These are phyloP conservation scores for Trichoderma orchidacearum DNA, from an alignment of 495 filamentous ascomycete genomes.

Conservation along the genomic window DNA sequence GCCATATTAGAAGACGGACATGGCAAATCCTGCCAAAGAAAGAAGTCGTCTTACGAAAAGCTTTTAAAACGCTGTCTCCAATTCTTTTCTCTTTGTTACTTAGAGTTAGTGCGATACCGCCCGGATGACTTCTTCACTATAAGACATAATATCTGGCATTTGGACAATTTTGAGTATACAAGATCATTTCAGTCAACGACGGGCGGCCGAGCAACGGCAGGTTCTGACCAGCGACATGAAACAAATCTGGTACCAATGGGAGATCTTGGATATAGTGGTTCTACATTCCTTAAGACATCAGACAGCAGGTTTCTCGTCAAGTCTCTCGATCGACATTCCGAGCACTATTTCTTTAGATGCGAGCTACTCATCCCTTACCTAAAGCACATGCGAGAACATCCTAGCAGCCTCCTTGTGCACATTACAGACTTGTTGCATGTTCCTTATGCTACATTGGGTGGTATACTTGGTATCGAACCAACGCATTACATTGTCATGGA, in stretches of 20 bases:
- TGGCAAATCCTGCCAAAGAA: too few species aligned
- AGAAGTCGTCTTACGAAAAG: too few species aligned
- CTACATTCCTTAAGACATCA: slow-evolving; percentile 54
- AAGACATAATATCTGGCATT: too few species aligned
- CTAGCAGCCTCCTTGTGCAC: slow-evolving; percentile 45
- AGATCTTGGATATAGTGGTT: slow-evolving; percentile 47
- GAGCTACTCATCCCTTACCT: slow-evolving; percentile 48
- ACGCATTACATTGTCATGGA: slow-evolving; percentile 64
- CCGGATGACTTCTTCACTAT: too few species aligned
- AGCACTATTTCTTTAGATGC: slow-evolving; percentile 52
- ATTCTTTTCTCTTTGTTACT: too few species aligned
- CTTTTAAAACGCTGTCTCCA: too few species aligned
- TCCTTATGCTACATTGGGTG: slow-evolving; percentile 38
- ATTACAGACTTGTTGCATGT: slow-evolving; percentile 53
- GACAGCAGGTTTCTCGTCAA: slow-evolving; percentile 52
- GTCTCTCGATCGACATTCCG: slow-evolving; percentile 49
- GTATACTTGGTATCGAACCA: slow-evolving; percentile 37
- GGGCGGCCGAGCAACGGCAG: slow-evolving; percentile 15
- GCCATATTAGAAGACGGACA: too few species aligned
- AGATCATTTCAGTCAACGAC: slow-evolving; percentile 40
- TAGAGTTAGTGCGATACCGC: too few species aligned
- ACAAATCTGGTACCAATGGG: slow-evolving; percentile 29
- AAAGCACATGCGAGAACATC: slow-evolving; percentile 42
- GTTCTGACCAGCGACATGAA: slow-evolving; percentile 3
- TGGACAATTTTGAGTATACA: too few species aligned